Evolutionary conservation across 108 stramenopile genomes (phyloP).

Genomic region (Nitzschia inconspicua): DNA sequence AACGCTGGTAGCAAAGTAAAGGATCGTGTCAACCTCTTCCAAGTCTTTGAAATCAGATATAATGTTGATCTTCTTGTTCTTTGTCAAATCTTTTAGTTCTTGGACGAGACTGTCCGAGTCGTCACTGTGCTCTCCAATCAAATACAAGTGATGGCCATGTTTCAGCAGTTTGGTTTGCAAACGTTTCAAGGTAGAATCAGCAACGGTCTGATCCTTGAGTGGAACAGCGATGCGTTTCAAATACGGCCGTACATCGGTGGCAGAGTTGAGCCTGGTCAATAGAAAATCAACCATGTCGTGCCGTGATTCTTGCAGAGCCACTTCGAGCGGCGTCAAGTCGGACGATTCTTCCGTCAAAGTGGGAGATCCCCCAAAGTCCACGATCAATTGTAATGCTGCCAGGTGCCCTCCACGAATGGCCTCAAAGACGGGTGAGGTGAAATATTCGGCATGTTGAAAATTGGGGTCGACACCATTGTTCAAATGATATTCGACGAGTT

Average conservation of each 20-base stretch:
- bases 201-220: too few relatives aligned
- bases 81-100: too few relatives aligned
- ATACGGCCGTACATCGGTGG: not conserved
- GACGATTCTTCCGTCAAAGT: constrained; percentile 16
- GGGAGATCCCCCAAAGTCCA: constrained; percentile 16
- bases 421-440: constrained; percentile 25
- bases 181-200: too few relatives aligned
- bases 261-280: not conserved
- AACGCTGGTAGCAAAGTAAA: too few relatives aligned
- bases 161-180: too few relatives aligned
- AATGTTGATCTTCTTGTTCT: too few relatives aligned
- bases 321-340: constrained; percentile 13
- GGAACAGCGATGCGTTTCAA: not conserved
- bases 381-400: constrained; percentile 14
- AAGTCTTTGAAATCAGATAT: too few relatives aligned
- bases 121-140: too few relatives aligned
- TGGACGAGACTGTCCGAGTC: too few relatives aligned
- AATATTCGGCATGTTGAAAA: constrained; percentile 28
- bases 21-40: too few relatives aligned
- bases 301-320: constrained; percentile 5
- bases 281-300: constrained; percentile 26
- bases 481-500: constrained; percentile 11
- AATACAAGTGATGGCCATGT: too few relatives aligned
- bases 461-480: constrained; percentile 17
- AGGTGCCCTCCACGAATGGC: constrained; percentile 16